Evolutionary conservation across 805 yeast species (phyloP).

Genomic region (Komagataella ulmi): DNA sequence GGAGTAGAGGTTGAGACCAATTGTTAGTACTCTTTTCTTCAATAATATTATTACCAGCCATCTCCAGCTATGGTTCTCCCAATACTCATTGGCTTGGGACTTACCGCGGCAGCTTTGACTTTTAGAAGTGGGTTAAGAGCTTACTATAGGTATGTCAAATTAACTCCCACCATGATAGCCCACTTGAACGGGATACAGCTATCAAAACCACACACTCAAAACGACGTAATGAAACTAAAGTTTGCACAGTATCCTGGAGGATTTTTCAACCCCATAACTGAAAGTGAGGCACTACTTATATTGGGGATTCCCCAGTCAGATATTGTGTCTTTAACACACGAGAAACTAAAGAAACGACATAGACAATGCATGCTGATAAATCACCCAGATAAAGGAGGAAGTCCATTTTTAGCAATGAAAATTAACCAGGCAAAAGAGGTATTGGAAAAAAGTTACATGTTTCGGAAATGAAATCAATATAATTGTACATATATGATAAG

Average conservation of each 20-base stretch:
- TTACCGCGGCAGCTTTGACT: constrained; percentile 36
- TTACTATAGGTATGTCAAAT: constrained; percentile 12
- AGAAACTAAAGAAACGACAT: constrained; percentile 55
- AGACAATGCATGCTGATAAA: constrained; percentile 66
- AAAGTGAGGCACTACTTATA: constrained; percentile 56
- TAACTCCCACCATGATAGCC: constrained; percentile 25
- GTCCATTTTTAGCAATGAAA: constrained; percentile 69
- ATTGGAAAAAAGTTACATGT: constrained; percentile 48
- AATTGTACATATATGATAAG: not conserved
- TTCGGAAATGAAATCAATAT: constrained; percentile 10
- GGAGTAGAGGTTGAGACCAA: not conserved
- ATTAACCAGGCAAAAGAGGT: constrained; percentile 79
- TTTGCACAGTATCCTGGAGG: constrained; percentile 42
- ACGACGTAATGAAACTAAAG: constrained; percentile 9
- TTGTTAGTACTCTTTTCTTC: not conserved
- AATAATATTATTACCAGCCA: not conserved
- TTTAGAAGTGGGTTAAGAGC: constrained; percentile 24
- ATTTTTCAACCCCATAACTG: constrained; percentile 51
- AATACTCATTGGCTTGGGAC: constrained; percentile 39
- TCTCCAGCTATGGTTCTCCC: constrained; percentile 25
- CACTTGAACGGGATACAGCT: constrained; percentile 21
- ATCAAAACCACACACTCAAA: constrained; percentile 6
- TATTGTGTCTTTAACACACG: constrained; percentile 31
- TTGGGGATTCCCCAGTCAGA: constrained; percentile 40
- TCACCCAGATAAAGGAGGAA: constrained; percentile 88